These are phyloP conservation scores for Verticillium tricorpus DNA, from an alignment of 2,329 filamentous ascomycete species.

Conservation along the genomic window DNA sequence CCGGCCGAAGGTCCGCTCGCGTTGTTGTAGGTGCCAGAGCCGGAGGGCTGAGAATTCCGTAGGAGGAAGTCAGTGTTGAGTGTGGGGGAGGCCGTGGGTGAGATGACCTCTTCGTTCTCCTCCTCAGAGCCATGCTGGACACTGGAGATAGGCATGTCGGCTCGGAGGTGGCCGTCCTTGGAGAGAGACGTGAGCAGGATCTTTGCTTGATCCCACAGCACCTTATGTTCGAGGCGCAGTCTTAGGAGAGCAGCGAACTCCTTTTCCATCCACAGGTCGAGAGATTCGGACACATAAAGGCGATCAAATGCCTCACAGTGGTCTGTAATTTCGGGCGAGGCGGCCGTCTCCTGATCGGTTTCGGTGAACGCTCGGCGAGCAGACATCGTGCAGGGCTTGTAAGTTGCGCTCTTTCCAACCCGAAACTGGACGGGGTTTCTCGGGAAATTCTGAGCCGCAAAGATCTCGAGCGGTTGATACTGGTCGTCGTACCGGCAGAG, in stretches of 20 bases:
- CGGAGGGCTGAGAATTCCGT: constrained; percentile 14
- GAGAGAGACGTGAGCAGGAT: not conserved
- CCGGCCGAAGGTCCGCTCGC: not conserved
- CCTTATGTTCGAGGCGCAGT: constrained; percentile 28
- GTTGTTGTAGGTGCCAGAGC: constrained; percentile 8
- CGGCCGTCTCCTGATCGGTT: not conserved
- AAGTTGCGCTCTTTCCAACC: constrained; percentile 64
- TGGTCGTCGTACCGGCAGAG: constrained; percentile 60
- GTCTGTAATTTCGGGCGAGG: not conserved
- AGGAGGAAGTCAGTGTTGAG: constrained; percentile 24
- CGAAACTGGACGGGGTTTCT: constrained; percentile 46
- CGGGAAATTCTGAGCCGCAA: constrained; percentile 34
- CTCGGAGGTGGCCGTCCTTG: not conserved
- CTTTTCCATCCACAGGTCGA: constrained; percentile 64
- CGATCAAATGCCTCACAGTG: constrained; percentile 36
- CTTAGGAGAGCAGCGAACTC: constrained; percentile 60
- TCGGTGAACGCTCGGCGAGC: constrained; percentile 45
- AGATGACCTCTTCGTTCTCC: not conserved
- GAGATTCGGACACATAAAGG: constrained; percentile 67
- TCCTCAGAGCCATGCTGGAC: not conserved
- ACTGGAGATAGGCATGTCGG: not conserved
- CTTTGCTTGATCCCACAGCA: constrained; percentile 10
- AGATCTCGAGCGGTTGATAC: constrained; percentile 56
- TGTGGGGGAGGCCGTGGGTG: not conserved
- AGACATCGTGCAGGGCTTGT: constrained; percentile 62